Evolutionary conservation across 768 basidiomycete species (phyloP), one percentile per base, ranked within the genome.

Genomic region (Russula dissimulans): DNA sequence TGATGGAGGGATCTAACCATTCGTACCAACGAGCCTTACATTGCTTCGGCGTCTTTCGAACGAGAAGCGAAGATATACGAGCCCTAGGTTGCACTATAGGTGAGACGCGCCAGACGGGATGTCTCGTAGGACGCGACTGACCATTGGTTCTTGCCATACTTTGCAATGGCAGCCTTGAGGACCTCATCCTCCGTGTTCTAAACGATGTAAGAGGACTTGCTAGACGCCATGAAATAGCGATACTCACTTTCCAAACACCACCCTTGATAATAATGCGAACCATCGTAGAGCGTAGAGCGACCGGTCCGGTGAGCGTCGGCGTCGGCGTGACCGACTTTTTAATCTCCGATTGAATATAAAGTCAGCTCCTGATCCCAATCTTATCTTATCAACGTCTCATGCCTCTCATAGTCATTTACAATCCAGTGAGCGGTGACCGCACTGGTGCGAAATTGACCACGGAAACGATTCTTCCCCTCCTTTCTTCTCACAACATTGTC

Each of bases 21-120:
- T 97, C 95, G 70, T 95, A 97, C 95, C 95, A 98, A 43, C 93
- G 89, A 1, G 92, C 92, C 74, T 99, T 99, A 78, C 97, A 99
- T 77, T 99, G 97, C 71, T 99, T 99, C 11, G 97, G 95, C 1
- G 97, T 99, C 75, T 99, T 99, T 65, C 97, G 85, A 39, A 98
- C 97, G 54, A 99, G 83, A 34, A 99, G 79, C 36, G 95, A 98
- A 11, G 94, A 97, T 71, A 99, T 98, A 68, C 95, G 93, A 31
- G 95, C 95, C 95, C 91, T 90, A 49, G 56, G 34, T 7, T 45
- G 45, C n/a, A 22, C 52, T 10, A 55, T 65, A 48, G 54, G 53
- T 49, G 44, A 39, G 43, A 60, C 36, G 56, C 29, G 39, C 3
- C 50, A 43, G 50, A 36, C 47, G 7, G 43, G 38, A 17, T 11